phyloP scores from a whole-genome alignment of 2,329 filamentous ascomycete genomes.

The Colletotrichum spinosum region DNA sequence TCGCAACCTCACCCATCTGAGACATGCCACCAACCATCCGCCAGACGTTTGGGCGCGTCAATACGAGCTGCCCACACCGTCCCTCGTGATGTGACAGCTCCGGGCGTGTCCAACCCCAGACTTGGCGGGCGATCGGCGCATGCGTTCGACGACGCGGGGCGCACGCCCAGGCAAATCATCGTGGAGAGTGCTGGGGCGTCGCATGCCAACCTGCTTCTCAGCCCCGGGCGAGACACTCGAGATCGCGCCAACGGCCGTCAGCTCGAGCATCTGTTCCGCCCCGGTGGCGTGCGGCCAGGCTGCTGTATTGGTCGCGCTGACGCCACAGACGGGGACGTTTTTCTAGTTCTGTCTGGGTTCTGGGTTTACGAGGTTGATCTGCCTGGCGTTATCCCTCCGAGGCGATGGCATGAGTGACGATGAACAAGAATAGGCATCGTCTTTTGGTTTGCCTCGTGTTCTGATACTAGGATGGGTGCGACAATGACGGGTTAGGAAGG shows the following conservation, averaged over 20 bases:
- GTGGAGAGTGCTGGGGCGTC: neutral
- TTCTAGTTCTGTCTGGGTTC: neutral
- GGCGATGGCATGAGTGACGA: neutral
- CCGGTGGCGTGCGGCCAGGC: slow-evolving; percentile 12
- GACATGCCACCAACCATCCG: slow-evolving; percentile 2
- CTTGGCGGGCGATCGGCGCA: slow-evolving; percentile 4
- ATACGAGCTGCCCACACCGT: slow-evolving; percentile 10
- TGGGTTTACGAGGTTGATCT: neutral
- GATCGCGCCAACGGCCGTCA: slow-evolving; percentile 3
- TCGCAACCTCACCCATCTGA: neutral
- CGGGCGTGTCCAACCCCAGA: neutral
- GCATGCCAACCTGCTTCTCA: neutral
- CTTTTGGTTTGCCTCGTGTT: too few relatives aligned
- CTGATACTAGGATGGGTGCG: too few relatives aligned
- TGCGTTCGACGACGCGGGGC: neutral
- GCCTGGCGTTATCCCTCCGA: neutral
- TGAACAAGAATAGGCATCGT: neutral
- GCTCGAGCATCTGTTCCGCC: slow-evolving; percentile 7
- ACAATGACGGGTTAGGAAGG: too few relatives aligned
- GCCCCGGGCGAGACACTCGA: neutral
- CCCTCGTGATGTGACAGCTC: neutral
- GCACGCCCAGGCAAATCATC: too few relatives aligned
- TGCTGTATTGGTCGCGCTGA: slow-evolving; percentile 3
- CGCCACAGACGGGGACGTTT: slow-evolving; percentile 5
- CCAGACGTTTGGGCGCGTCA: neutral